Percentiles rank a stretch among this genome's conserved stretches.
Evolutionary conservation across 352 stramenopile genomes (phyloP).

Genomic region (Globisporangium sylvaticum): DNA sequence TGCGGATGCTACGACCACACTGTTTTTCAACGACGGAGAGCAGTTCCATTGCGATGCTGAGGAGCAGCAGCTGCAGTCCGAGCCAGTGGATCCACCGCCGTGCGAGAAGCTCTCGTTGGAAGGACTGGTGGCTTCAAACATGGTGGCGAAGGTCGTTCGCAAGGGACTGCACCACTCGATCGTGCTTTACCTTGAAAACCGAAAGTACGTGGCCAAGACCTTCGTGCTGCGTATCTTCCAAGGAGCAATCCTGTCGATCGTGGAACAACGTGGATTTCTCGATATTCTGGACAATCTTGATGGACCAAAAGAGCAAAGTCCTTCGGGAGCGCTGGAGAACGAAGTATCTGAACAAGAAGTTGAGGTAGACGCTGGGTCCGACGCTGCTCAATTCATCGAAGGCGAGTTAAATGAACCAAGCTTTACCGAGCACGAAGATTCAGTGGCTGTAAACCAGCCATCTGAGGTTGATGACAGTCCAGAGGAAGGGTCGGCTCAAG

Average conservation of each 20-base stretch:
- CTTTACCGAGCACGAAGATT: not conserved
- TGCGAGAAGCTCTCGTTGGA: not conserved
- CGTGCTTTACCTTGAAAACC: constrained; percentile 7
- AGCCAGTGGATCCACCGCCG: not conserved
- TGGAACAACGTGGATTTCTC: not conserved
- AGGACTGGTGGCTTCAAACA: not conserved
- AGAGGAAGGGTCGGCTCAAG: not conserved
- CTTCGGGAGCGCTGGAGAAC: not conserved
- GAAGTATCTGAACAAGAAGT: not conserved
- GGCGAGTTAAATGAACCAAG: not conserved
- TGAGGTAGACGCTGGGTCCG: not conserved
- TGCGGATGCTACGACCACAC: not conserved
- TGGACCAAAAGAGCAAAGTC: not conserved
- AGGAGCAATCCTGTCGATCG: not conserved
- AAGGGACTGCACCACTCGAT: constrained; percentile 15
- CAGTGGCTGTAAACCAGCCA: no score
- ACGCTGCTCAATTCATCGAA: not conserved
- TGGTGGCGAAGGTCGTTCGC: constrained; percentile 4
- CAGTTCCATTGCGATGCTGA: not conserved
- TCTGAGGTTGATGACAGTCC: not conserved
- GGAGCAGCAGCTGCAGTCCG: not conserved
- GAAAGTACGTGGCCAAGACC: constrained; percentile 13
- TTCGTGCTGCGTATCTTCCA: constrained; percentile 6
- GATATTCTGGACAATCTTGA: not conserved
- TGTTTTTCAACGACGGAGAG: constrained; percentile 9